Percentiles rank a stretch among this genome's conserved stretches.
phyloP scores from a whole-genome alignment of 2,329 filamentous ascomycete genomes.

The Fusarium siculi region DNA sequence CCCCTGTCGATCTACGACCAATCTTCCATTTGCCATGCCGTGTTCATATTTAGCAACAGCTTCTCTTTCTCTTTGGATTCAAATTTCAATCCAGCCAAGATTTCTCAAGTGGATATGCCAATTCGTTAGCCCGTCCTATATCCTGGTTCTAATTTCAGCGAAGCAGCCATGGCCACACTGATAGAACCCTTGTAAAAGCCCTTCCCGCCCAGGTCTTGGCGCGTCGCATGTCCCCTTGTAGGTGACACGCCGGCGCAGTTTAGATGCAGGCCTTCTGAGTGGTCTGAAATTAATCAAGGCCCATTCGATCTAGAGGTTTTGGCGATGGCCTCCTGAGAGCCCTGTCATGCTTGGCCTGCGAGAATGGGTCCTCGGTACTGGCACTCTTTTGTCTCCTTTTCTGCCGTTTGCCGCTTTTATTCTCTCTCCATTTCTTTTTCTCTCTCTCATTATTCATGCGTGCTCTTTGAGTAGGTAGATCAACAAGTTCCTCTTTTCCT shows the following conservation, averaged over 20 bases:
- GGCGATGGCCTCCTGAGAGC: slow-evolving; percentile 41
- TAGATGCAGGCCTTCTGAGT: not conserved
- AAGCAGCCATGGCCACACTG: not conserved
- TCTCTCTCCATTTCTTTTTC: not conserved
- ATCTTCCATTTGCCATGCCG: slow-evolving; percentile 12
- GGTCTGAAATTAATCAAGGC: slow-evolving; percentile 27
- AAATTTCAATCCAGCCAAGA: not conserved
- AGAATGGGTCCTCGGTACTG: slow-evolving; percentile 36
- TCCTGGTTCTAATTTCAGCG: slow-evolving; percentile 8
- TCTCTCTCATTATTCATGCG: not conserved
- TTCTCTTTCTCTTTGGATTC: not conserved
- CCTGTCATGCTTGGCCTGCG: slow-evolving; percentile 13
- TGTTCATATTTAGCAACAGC: slow-evolving; percentile 29
- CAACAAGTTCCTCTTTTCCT: slow-evolving; percentile 8
- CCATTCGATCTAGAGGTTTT: slow-evolving; percentile 16
- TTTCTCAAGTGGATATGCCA: slow-evolving; percentile 2
- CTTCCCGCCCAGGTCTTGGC: slow-evolving; percentile 33
- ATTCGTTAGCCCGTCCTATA: slow-evolving; percentile 9
- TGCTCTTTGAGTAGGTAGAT: slow-evolving; percentile 8
- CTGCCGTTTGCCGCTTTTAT: slow-evolving; percentile 6
- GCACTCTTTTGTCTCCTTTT: slow-evolving; percentile 15
- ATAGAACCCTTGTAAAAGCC: slow-evolving; percentile 3
- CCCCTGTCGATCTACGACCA: slow-evolving; percentile 9
- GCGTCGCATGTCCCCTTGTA: slow-evolving; percentile 10
- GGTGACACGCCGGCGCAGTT: slow-evolving; percentile 1